These are phyloP conservation scores for Harringtonia lauricola DNA, from an alignment of 2,329 filamentous ascomycete species.

Conservation along the genomic window DNA sequence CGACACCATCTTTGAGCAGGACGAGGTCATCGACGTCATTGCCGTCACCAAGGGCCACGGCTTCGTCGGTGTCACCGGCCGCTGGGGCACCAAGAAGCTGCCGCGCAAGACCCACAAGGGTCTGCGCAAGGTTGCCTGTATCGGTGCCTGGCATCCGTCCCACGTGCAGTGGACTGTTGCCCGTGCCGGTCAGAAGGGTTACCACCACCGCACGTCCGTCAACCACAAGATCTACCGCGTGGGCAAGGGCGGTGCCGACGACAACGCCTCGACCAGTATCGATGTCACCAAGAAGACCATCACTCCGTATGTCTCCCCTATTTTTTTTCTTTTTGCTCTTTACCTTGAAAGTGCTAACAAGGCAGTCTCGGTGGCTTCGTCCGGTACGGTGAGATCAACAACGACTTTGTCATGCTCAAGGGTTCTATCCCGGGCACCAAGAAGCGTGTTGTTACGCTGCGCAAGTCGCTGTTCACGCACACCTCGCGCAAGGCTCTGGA, in stretches of 20 bases:
- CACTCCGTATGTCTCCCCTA: conserved; percentile 71
- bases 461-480: conserved; percentile 98
- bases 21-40: conserved; percentile 99
- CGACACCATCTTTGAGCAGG: conserved; percentile 93
- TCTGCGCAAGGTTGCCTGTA: conserved; percentile 99
- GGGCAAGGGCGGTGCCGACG: conserved; percentile 82
- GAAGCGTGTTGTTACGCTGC: conserved; percentile 98
- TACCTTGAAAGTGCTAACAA: conserved; percentile 5
- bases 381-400: conserved; percentile 98
- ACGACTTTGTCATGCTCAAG: conserved; percentile 97
- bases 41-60: conserved; percentile 99
- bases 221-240: conserved; percentile 99
- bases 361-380: conserved; percentile 94
- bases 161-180: conserved; percentile 99
- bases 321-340: neutral
- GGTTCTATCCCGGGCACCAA: conserved; percentile 94
- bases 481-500: conserved; percentile 91
- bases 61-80: conserved; percentile 90
- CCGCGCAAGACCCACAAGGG: conserved; percentile 99
- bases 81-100: conserved; percentile 99
- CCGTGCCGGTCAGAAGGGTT: conserved; percentile 98
- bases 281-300: conserved; percentile 99
- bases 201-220: conserved; percentile 99
- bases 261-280: conserved; percentile 87
- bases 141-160: conserved; percentile 99